Base-by-base conservation (phyloP, 2,329 filamentous ascomycete species). In the Xylariales sp. region DNA sequence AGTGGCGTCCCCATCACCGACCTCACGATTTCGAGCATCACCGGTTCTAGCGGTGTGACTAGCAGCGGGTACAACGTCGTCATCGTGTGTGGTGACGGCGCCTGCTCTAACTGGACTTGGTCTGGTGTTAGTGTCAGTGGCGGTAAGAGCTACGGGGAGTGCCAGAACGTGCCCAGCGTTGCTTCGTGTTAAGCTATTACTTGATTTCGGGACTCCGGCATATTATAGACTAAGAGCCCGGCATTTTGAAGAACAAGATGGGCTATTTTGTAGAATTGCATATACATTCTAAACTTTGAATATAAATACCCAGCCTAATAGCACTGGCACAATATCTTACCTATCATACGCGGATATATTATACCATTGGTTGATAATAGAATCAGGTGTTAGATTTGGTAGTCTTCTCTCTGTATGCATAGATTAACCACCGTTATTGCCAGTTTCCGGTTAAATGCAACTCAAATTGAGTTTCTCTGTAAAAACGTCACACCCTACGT, bases 151-250 rank as follows among this genome's bases (percentile, higher is more conserved):
- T 67, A 67, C 34, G 46, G 28, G 62, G 91, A 81, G 45, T 86
- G 84, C 89, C 88, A 93, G 63, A 93, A 75, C 48, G 56, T 75
- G 7, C 75, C 75, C 4, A 57, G 57, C 39, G 58, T 62, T 34
- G 62, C 62, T 6, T 57, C 57, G 1, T 68, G 66, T 23, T 54
- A 54, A 36, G 12, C 16, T 23, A 34, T 1, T 3, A 34, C 5
- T 3, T 6, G 10, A 23, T 9, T 39, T 36, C 3, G 10, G 32
- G 32, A 32, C 7, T 12, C 12, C 32, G 16, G 10, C 23, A 23
- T 39, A 3, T 39, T 34, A 6, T n/a, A 23, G 32, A 39, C 50
- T 23, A 6, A 34, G n/a, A 36, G 8, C n/a, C 32, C 6, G 10
- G 12, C 6, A 10, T n/a, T 12, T 2, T 12, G 9, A 39, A 18